Conservation (phyloP, 805 yeast species). For the Brettanomyces bruxellensis region DNA sequence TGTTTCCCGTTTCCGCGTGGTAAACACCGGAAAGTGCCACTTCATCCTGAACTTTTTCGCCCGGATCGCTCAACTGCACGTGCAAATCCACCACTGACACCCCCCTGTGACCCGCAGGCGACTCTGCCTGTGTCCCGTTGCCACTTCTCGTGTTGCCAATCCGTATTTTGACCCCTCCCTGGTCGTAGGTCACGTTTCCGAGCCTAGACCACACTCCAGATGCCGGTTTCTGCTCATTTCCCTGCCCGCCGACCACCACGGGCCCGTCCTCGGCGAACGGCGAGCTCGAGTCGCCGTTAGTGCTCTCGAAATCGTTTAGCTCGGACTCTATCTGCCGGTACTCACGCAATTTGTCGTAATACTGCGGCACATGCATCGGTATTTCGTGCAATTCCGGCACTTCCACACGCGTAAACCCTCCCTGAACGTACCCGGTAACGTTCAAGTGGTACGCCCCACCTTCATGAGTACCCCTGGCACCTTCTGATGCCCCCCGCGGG, state of each 20-base stretch:
- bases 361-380: conserved; percentile 23
- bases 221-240: conserved; percentile 1
- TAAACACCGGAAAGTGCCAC: conserved; percentile 52
- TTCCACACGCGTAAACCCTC: conserved; percentile 25
- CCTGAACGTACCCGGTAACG: conserved; percentile 39
- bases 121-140: neutral
- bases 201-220: conserved; percentile 3
- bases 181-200: conserved; percentile 20
- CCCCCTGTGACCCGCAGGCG: conserved; percentile 1
- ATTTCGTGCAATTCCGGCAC: conserved; percentile 10
- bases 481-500: conserved; percentile 4
- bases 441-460: conserved; percentile 28
- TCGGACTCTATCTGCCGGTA: conserved; percentile 8
- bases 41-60: conserved; percentile 40
- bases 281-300: conserved; percentile 1
- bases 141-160: conserved; percentile 9
- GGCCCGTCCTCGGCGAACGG: conserved; percentile 1
- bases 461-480: conserved; percentile 12
- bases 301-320: conserved; percentile 1
- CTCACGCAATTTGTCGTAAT: conserved; percentile 16
- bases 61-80: conserved; percentile 29
- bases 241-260: conserved; percentile 1
- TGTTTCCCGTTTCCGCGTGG: conserved; percentile 56
- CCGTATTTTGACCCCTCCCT: conserved; percentile 15
- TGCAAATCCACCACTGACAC: conserved; percentile 27